Conservation (phyloP, 2,329 filamentous ascomycete genomes). For the Penicillium crustosum region DNA sequence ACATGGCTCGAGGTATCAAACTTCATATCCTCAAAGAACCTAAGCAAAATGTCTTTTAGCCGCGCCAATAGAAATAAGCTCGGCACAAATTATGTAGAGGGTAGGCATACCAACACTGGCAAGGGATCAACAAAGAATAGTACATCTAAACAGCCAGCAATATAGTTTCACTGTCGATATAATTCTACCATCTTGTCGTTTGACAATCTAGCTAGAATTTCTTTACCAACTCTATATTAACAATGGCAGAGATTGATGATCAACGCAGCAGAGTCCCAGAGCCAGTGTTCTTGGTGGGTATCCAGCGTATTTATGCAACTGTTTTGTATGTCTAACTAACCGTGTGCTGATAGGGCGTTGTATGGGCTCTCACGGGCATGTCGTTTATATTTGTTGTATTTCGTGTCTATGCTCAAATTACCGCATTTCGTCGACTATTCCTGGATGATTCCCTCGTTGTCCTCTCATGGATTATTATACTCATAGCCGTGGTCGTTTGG, state of each 20-base stretch:
- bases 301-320: no score
- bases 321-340: background rate
- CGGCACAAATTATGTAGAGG: background rate
- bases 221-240: background rate
- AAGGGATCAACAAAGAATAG: background rate
- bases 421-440: constrained; percentile 14
- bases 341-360: background rate
- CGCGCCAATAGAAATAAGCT: background rate
- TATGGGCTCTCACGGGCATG: constrained; percentile 16
- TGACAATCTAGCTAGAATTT: no score
- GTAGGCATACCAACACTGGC: background rate
- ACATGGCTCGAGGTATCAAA: background rate
- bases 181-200: background rate
- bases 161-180: background rate
- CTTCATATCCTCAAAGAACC: background rate
- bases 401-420: constrained; percentile 12
- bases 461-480: constrained; percentile 18
- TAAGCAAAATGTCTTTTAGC: background rate
- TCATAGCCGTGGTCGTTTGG: constrained; percentile 18
- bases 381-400: constrained; percentile 14
- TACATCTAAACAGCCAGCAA: background rate
- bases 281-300: constrained; percentile 6
- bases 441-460: constrained; percentile 19
- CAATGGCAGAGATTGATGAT: constrained; percentile 1
- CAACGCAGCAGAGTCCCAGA: constrained; percentile 4